These are phyloP conservation scores for Rhynchospora breviuscula DNA, from an alignment of 176 grass and related monocot genomes.

Conservation along the genomic window DNA sequence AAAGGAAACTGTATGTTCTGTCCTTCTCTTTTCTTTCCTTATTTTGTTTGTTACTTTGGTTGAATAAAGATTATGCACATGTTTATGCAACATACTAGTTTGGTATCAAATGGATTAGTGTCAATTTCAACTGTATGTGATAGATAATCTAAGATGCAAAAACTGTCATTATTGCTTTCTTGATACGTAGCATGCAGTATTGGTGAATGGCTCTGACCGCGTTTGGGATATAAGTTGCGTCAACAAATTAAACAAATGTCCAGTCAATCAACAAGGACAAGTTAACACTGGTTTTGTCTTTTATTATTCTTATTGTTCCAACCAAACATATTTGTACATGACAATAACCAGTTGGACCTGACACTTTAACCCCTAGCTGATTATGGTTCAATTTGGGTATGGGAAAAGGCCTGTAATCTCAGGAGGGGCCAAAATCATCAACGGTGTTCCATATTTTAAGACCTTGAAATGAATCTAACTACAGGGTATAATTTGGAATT, in stretches of 20 bases:
- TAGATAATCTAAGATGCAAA: background rate
- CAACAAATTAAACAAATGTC: no score
- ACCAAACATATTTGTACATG: background rate
- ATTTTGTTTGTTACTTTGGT: background rate
- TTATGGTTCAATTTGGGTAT: background rate
- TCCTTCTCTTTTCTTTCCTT: background rate
- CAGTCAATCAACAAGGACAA: no score
- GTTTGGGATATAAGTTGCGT: background rate
- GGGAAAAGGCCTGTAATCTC: background rate
- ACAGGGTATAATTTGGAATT: background rate
- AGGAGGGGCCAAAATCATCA: background rate
- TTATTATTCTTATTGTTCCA: background rate
- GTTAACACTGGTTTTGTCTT: no score
- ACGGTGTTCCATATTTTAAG: background rate
- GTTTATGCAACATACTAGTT: background rate
- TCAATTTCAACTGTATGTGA: background rate
- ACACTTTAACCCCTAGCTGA: background rate
- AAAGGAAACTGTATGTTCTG: constrained; percentile 51
- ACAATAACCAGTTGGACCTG: background rate
- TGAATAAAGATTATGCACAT: background rate
- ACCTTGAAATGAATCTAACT: background rate
- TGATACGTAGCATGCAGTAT: background rate
- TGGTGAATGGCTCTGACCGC: background rate
- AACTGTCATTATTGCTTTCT: background rate
- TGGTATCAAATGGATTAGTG: background rate